A percentile compares a stretch with the other conserved stretches of the same genome.
phyloP scores from a whole-genome alignment of 2,329 filamentous ascomycete genomes.

The Hypocrella siamensis region DNA sequence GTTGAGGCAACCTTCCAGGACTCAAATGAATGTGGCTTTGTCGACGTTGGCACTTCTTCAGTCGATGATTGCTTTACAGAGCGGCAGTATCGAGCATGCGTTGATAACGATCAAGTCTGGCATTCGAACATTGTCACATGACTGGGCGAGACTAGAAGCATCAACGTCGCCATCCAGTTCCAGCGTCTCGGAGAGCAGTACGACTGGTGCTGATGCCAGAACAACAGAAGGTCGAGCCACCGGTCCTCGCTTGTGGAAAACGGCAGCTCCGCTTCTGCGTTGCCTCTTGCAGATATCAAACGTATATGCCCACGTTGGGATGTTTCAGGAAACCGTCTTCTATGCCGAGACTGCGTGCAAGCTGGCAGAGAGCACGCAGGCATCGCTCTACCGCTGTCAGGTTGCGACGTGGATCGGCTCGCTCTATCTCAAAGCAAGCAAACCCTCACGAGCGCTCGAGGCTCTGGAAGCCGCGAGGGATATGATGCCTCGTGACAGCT shows the following conservation, averaged over 20 bases:
- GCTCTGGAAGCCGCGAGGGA: constrained; percentile 37
- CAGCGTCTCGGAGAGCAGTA: constrained; percentile 14
- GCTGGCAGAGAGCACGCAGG: constrained; percentile 53
- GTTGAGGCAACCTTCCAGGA: constrained; percentile 17
- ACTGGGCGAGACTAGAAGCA: constrained; percentile 37
- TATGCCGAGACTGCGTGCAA: constrained; percentile 75
- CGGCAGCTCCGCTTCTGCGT: constrained; percentile 59
- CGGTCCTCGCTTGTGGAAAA: constrained; percentile 57
- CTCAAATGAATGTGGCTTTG: constrained; percentile 15
- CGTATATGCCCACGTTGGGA: constrained; percentile 68
- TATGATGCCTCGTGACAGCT: constrained; percentile 27
- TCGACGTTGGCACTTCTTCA: constrained; percentile 33
- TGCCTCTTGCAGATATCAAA: constrained; percentile 59
- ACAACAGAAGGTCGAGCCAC: constrained; percentile 9
- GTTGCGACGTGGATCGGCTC: constrained; percentile 38
- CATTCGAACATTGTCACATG: constrained; percentile 37
- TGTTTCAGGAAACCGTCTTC: constrained; percentile 77
- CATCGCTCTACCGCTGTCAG: constrained; percentile 40
- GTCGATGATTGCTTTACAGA: constrained; percentile 49
- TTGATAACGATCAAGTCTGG: constrained; percentile 40
- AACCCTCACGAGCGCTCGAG: constrained; percentile 40
- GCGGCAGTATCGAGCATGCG: constrained; percentile 42
- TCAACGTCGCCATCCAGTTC: constrained; percentile 10
- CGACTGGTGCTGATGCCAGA: constrained; percentile 11
- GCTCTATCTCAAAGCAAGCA: constrained; percentile 40